These are phyloP conservation scores for Tuber indicum DNA, from an alignment of 495 filamentous ascomycete genomes.

Conservation along the genomic window DNA sequence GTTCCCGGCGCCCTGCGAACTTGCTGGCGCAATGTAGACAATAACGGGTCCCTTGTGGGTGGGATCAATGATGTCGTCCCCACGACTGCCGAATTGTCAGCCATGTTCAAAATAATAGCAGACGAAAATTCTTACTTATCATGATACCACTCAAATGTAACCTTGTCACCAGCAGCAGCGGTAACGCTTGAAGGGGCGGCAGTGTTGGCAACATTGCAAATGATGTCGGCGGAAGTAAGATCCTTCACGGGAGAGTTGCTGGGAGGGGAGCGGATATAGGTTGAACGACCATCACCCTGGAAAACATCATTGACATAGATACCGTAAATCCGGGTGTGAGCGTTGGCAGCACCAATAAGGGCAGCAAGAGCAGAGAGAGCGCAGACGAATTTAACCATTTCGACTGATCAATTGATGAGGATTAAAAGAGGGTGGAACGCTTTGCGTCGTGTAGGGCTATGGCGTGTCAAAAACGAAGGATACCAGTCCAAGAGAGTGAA, in stretches of 20 bases:
- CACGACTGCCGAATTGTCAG: constrained; percentile 42
- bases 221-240: constrained; percentile 45
- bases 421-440: neutral
- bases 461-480: constrained; percentile 22
- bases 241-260: constrained; percentile 50
- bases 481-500: constrained; percentile 25
- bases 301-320: constrained; percentile 48
- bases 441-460: neutral
- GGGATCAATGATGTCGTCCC: constrained; percentile 49
- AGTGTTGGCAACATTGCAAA: constrained; percentile 42
- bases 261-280: constrained; percentile 48
- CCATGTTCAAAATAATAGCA: neutral
- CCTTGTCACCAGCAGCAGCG: constrained; percentile 20
- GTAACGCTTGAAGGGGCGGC: neutral
- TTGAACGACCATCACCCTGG: constrained; percentile 45
- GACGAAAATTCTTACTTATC: constrained; percentile 23
- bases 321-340: constrained; percentile 47
- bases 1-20: constrained; percentile 44
- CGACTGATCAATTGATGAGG: constrained; percentile 23
- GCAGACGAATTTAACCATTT: constrained; percentile 43
- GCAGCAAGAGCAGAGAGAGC: constrained; percentile 41
- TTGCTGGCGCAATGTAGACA: constrained; percentile 48
- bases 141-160: constrained; percentile 48
- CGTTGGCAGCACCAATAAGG: constrained; percentile 43
- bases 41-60: constrained; percentile 51